A percentile compares a stretch with the other conserved stretches of the same genome.
Conservation (phyloP, 768 basidiomycete species). For the Termitomyces sp. region DNA sequence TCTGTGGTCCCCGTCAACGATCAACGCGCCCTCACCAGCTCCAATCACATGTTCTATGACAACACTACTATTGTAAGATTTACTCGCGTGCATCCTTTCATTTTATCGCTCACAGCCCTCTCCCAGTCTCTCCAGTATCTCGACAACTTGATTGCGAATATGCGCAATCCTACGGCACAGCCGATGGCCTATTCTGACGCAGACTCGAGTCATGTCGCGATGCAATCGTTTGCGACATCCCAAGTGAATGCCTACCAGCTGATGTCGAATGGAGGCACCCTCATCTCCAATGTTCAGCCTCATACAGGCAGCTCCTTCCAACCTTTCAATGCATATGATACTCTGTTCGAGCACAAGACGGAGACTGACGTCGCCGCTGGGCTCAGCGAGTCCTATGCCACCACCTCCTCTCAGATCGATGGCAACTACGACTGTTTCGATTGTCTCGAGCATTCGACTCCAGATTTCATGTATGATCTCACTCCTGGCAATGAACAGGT, state of each 20-base stretch:
- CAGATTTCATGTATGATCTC: not conserved
- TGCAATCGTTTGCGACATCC: not conserved
- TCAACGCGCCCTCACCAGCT: not conserved
- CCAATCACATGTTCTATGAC: not conserved
- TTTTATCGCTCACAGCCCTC: not conserved
- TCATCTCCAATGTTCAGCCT: not conserved
- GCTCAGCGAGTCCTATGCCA: not conserved
- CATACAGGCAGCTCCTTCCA: not conserved
- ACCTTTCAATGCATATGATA: not conserved
- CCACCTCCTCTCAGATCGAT: not conserved
- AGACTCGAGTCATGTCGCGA: not conserved
- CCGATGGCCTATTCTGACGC: not conserved
- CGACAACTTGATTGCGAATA: not conserved
- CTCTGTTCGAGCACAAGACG: not conserved
- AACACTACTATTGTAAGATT: not conserved
- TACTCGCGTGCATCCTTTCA: not conserved
- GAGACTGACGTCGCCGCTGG: not conserved
- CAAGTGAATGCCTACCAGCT: not conserved
- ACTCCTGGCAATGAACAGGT: not conserved
- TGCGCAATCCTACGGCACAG: not conserved
- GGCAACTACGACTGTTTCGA: not conserved
- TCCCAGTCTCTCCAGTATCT: not conserved
- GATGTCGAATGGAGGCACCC: not conserved
- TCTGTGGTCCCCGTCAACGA: not conserved
- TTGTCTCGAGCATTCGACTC: not conserved